A percentile compares a stretch with the other conserved stretches of the same genome.
These are phyloP conservation scores for Tardiomyces digboiensis DNA, from an alignment of 1,139 yeast genomes.

Conservation along the genomic window DNA sequence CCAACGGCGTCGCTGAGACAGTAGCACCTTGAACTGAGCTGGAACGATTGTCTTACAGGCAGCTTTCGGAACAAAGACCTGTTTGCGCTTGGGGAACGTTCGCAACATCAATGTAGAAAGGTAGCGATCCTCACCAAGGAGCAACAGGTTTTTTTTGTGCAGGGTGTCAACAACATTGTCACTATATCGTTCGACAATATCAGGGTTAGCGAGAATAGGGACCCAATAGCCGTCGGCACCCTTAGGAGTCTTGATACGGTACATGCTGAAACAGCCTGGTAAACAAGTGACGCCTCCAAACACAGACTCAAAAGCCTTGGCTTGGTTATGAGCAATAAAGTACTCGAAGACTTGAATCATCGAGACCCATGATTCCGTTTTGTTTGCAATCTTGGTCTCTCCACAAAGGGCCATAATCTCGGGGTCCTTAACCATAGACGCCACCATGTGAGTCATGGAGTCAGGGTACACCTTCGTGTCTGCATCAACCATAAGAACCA, in stretches of 20 bases:
- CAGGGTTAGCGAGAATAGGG: conserved; percentile 92
- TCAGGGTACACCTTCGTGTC: conserved; percentile 92
- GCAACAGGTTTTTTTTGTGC: conserved; percentile 79
- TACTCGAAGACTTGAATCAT: conserved; percentile 95
- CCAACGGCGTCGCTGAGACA: conserved; percentile 98
- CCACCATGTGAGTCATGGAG: conserved; percentile 85
- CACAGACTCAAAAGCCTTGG: conserved; percentile 93
- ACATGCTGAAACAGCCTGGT: conserved; percentile 97
- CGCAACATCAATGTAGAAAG: conserved; percentile 82
- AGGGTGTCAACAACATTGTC: conserved; percentile 83
- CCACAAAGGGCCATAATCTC: conserved; percentile 94
- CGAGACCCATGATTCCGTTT: conserved; percentile 82
- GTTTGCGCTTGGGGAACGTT: conserved; percentile 90
- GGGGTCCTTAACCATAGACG: conserved; percentile 89
- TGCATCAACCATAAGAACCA: conserved; percentile 92
- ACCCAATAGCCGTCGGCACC: conserved; percentile 92
- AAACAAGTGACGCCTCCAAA: conserved; percentile 97
- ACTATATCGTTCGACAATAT: conserved; percentile 89
- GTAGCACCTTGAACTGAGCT: conserved; percentile 63
- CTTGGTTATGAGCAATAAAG: conserved; percentile 91
- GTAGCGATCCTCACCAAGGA: conserved; percentile 91
- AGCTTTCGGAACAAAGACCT: conserved; percentile 90
- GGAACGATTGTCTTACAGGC: conserved; percentile 95
- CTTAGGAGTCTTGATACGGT: conserved; percentile 89
- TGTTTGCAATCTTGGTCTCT: conserved; percentile 91